phyloP scores from a whole-genome alignment of 805 yeast species.

The Candida suzukii region DNA sequence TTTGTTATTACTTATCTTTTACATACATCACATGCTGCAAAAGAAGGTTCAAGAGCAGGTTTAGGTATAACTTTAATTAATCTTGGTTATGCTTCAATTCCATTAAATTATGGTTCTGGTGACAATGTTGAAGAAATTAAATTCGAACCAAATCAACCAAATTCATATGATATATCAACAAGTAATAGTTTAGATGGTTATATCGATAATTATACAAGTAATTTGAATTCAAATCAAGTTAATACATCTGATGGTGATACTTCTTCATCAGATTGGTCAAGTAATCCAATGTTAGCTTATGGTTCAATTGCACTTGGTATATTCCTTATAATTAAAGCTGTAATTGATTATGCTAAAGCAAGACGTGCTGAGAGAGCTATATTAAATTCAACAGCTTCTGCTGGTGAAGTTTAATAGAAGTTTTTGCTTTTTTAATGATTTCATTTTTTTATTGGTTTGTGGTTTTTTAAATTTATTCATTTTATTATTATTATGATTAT shows the following conservation, averaged over 20 bases:
- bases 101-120: constrained; percentile 27
- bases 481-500: too few species aligned
- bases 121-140: constrained; percentile 21
- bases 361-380: constrained; percentile 66
- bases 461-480: too few species aligned
- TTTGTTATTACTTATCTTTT: constrained; percentile 82
- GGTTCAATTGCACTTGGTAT: constrained; percentile 63
- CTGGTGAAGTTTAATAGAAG: neutral
- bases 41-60: constrained; percentile 91
- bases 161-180: constrained; percentile 38
- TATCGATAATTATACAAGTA: constrained; percentile 20
- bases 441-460: too few species aligned
- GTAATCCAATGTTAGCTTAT: constrained; percentile 51
- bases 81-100: constrained; percentile 55
- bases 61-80: constrained; percentile 77
- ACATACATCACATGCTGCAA: constrained; percentile 96
- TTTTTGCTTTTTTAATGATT: neutral
- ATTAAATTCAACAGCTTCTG: constrained; percentile 9
- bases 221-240: constrained; percentile 8
- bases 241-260: constrained; percentile 5
- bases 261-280: constrained; percentile 6
- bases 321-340: constrained; percentile 55
- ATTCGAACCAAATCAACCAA: constrained; percentile 52
- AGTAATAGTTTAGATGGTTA: constrained; percentile 15
- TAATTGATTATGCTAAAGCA: constrained; percentile 70